Conservation (phyloP, 371 early-diverging fungal species). For the Mucor saturninus region DNA sequence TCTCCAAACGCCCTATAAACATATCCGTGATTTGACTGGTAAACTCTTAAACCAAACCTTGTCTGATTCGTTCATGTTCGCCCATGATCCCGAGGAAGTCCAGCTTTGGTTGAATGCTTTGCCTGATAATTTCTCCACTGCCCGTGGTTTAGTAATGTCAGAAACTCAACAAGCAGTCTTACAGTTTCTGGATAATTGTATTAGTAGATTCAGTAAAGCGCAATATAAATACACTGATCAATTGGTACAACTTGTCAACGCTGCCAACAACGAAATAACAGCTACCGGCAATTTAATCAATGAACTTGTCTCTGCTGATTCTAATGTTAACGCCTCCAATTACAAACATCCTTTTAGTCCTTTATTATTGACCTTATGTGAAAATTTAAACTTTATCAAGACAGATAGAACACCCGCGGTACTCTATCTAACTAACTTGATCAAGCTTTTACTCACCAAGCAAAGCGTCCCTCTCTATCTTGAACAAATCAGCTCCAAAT, state of each 20-base stretch:
- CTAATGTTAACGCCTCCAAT: conserved; percentile 6
- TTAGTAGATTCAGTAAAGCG: conserved; percentile 57
- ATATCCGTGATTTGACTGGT: conserved; percentile 55
- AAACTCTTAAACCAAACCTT: conserved; percentile 56
- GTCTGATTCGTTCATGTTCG: conserved; percentile 67
- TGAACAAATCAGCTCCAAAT: conserved; percentile 16
- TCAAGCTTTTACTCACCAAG: conserved; percentile 40
- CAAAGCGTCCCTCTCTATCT: conserved; percentile 42
- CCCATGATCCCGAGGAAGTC: conserved; percentile 65
- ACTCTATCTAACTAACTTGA: conserved; percentile 42
- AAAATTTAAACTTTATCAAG: conserved; percentile 54
- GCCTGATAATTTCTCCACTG: conserved; percentile 31
- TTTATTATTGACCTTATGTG: conserved; percentile 55
- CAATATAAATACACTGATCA: conserved; percentile 73
- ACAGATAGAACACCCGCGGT: conserved; percentile 44
- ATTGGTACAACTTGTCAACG: conserved; percentile 39
- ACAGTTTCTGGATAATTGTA: conserved; percentile 70
- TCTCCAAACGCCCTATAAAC: conserved; percentile 55
- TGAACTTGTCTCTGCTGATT: conserved; percentile 8
- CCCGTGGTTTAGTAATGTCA: conserved; percentile 25
- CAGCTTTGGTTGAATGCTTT: conserved; percentile 68
- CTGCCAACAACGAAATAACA: conserved; percentile 9
- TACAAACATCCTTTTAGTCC: conserved; percentile 63
- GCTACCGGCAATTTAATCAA: background rate
- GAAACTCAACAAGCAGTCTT: conserved; percentile 52